Base-by-base conservation (phyloP, 441 rosid species). In the Melastoma candidum region DNA sequence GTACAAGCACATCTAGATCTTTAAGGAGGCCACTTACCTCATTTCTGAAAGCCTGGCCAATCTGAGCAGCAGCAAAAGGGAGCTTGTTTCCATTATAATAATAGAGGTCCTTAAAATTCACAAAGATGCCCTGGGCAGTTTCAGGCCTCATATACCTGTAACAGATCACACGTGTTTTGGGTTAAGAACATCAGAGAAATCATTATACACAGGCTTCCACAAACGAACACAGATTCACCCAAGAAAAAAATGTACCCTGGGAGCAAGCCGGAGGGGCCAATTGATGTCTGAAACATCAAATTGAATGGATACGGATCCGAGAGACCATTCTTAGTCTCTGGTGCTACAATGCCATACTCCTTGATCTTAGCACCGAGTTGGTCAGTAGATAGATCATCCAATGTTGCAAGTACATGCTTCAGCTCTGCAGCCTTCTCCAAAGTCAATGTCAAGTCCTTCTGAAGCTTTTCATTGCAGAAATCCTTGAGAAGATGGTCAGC, bases 41-140 rank as follows among this genome's bases (percentile, higher is more conserved):
- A 65, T 81, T 83, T 69, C 87, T 71, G 56, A 78, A 83, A 39
- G 87, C 90, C 78, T 78, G 90, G n/a, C 90, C 87, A 71, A 83
- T 83, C 68, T 83, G 87, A 47, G 87, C 87, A 0, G 87, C 90
- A 46, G 83, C 90, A 72, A 81, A 83, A 17, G 87, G 90, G 39
- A 83, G 81, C 66, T 77, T 83, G 53, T 74, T 73, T 49, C 90
- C 94, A 5, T 85, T 85, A 62, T 80, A 80, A 73, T 80, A 78
- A 63, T 83, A 78, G 63, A 83, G 50, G 60, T 83, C 83, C 57
- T 77, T 77, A 66, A 83, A 83, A 56, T 84, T 82, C 36, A 85
- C 87, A 64, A 85, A 80, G 52, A 84, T 82, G 44, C 87, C 87
- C 70, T 82, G 94, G 0, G 89, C 89, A 24, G 89, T 85, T 74